Evolutionary conservation across 2,329 filamentous ascomycete genomes (phyloP).

Genomic region (Diaporthe ampelina): DNA sequence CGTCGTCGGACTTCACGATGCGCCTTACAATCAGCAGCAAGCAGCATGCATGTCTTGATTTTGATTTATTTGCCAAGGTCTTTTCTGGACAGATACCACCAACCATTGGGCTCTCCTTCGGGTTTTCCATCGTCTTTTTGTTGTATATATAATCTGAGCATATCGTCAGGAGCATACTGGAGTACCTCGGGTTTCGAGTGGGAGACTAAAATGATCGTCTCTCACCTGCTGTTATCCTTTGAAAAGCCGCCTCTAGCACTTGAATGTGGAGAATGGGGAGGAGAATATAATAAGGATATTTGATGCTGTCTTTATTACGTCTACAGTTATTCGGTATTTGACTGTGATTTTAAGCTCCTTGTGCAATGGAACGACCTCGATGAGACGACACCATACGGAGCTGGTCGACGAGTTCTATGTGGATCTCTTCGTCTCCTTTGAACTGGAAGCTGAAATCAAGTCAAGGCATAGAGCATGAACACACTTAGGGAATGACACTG

Average conservation of each 20-base stretch:
- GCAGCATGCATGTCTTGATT: conserved; percentile 16
- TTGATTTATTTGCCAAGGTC: background rate
- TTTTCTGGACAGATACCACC: conserved; percentile 26
- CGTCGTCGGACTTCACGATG: background rate
- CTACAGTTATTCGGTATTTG: too few species aligned
- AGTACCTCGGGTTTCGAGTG: background rate
- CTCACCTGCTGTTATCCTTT: background rate
- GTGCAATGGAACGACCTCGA: too few species aligned
- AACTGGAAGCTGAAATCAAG: too few species aligned
- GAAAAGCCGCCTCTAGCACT: background rate
- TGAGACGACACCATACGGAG: too few species aligned
- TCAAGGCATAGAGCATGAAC: background rate
- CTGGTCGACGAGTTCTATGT: too few species aligned
- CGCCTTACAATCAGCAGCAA: conserved; percentile 12
- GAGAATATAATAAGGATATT: conserved; percentile 1
- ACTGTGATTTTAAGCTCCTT: too few species aligned
- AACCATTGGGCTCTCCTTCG: background rate
- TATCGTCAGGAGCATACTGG: conserved; percentile 20
- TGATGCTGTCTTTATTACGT: background rate
- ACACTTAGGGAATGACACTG: background rate
- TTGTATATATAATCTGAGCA: conserved; percentile 24
- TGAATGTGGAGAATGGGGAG: too few species aligned
- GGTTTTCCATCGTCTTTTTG: background rate
- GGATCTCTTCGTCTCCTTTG: too few species aligned
- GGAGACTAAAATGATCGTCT: conserved; percentile 5